These are phyloP conservation scores for Leccinum variicolor DNA, from an alignment of 768 basidiomycete genomes.

Conservation along the genomic window DNA sequence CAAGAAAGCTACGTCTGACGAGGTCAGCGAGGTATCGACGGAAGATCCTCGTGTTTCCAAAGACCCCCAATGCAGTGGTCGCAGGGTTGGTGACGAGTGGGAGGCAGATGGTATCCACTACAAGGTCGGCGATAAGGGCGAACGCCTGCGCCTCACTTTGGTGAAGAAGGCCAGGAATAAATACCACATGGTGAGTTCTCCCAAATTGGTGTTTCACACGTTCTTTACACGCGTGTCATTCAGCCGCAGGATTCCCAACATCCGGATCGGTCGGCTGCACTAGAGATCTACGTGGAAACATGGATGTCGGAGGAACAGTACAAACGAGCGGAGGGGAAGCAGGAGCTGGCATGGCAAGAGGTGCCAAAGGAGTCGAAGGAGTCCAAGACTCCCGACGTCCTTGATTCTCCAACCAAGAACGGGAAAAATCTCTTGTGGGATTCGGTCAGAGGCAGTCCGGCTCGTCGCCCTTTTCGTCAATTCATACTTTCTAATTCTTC, in stretches of 20 bases:
- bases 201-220: background rate
- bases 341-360: conserved; percentile 70
- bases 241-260: conserved; percentile 81
- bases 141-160: conserved; percentile 63
- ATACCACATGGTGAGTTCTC: conserved; percentile 65
- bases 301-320: conserved; percentile 81
- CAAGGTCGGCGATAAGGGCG: conserved; percentile 69
- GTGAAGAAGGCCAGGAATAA: conserved; percentile 69
- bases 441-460: conserved; percentile 45
- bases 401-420: conserved; percentile 35
- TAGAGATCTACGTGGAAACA: conserved; percentile 72
- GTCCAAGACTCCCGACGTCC: conserved; percentile 39
- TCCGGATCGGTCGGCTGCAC: conserved; percentile 63
- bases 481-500: conserved; percentile 44
- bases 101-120: conserved; percentile 64
- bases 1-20: conserved; percentile 41
- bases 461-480: conserved; percentile 43
- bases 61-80: conserved; percentile 51
- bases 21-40: conserved; percentile 45
- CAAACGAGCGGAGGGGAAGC: conserved; percentile 55
- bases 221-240: conserved; percentile 8
- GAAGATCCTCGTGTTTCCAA: conserved; percentile 46
- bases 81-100: conserved; percentile 75
- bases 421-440: conserved; percentile 76
- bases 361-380: conserved; percentile 40